Evolutionary conservation across 805 yeast genomes (phyloP).

Genomic region (Lipomyces orientalis): DNA sequence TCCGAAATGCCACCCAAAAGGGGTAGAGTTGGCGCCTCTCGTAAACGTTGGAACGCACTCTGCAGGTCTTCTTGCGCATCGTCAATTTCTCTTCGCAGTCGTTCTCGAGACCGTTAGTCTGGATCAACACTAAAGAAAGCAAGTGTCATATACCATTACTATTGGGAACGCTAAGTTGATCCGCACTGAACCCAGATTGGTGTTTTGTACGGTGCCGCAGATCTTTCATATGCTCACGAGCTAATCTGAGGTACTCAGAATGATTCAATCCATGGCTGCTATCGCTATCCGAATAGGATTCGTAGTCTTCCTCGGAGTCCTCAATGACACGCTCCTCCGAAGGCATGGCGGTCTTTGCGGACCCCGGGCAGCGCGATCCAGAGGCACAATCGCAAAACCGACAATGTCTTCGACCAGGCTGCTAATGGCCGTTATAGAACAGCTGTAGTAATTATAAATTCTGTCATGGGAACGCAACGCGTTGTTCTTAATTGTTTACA

Average conservation of each 20-base stretch:
- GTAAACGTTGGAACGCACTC: background rate
- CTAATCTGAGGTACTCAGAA: background rate
- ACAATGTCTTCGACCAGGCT: background rate
- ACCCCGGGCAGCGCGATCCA: background rate
- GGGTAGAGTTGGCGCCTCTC: background rate
- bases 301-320: constrained; percentile 8
- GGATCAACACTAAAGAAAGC: background rate
- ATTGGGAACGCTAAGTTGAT: background rate
- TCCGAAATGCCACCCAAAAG: background rate
- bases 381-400: background rate
- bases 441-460: background rate
- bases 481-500: background rate
- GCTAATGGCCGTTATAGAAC: background rate
- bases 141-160: background rate
- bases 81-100: constrained; percentile 6
- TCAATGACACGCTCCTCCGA: background rate
- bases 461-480: background rate
- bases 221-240: background rate
- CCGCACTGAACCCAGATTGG: background rate
- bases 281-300: background rate
- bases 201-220: background rate
- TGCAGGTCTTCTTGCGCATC: constrained; percentile 12
- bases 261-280: background rate
- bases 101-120: background rate
- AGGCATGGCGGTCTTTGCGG: background rate